These are phyloP conservation scores for Aspergillus haitiensis DNA, from an alignment of 495 filamentous ascomycete species.

Conservation along the genomic window DNA sequence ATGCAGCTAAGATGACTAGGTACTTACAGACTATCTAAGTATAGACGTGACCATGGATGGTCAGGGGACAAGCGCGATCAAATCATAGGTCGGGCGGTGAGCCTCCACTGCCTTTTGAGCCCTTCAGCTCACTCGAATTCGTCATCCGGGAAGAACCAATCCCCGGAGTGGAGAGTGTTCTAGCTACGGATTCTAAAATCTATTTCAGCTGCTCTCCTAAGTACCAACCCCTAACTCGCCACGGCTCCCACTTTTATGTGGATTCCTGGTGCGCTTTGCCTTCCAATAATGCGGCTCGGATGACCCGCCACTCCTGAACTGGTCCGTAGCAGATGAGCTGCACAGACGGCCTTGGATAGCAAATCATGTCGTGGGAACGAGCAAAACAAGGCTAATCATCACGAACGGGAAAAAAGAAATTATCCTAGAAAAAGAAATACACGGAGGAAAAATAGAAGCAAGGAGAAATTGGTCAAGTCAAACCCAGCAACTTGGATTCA, in stretches of 20 bases:
- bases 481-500: constrained; percentile 17
- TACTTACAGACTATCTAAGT: not conserved
- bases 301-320: constrained; percentile 44
- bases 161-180: not conserved
- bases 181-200: not conserved
- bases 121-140: constrained; percentile 18
- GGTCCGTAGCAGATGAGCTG: constrained; percentile 29
- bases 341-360: constrained; percentile 23
- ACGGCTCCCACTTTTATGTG: constrained; percentile 22
- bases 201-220: constrained; percentile 20
- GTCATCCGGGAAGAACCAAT: not conserved
- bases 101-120: not conserved
- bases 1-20: not conserved
- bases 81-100: not conserved
- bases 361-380: constrained; percentile 19
- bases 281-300: constrained; percentile 33
- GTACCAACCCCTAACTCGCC: constrained; percentile 17
- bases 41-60: too few relatives aligned
- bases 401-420: constrained; percentile 19
- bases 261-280: constrained; percentile 29
- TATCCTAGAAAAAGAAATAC: constrained; percentile 6
- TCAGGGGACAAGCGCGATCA: not conserved
- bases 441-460: constrained; percentile 15
- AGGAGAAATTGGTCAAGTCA: constrained; percentile 14
- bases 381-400: constrained; percentile 9